These are phyloP conservation scores for Prunus dulcis DNA, from an alignment of 306 rosid species.

Conservation along the genomic window DNA sequence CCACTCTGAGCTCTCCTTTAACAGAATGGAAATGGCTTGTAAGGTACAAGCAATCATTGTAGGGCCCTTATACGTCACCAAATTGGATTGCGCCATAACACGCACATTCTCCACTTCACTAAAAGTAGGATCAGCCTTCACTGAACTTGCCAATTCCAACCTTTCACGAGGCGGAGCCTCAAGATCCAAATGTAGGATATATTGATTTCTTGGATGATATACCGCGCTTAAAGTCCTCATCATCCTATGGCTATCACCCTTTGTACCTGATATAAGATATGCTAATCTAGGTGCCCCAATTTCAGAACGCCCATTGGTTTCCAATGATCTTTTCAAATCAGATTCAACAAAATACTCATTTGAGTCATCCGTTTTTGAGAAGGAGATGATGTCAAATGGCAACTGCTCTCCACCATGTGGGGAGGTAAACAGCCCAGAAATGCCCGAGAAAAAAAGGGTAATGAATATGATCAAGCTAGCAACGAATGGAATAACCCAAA, in stretches of 20 bases:
- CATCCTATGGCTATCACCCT: slow-evolving; percentile 94
- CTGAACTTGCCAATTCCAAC: slow-evolving; percentile 78
- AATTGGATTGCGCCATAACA: slow-evolving; percentile 73
- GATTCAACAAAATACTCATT: slow-evolving; percentile 68
- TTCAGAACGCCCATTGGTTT: slow-evolving; percentile 21
- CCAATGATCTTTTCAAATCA: slow-evolving; percentile 46
- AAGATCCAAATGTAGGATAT: slow-evolving; percentile 88
- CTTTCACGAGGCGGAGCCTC: slow-evolving; percentile 99
- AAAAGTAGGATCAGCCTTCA: slow-evolving; percentile 77
- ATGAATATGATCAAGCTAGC: slow-evolving; percentile 70
- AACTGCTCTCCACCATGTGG: slow-evolving; percentile 51
- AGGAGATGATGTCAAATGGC: slow-evolving; percentile 52
- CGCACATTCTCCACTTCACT: slow-evolving; percentile 84
- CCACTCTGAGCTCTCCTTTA: slow-evolving; percentile 74
- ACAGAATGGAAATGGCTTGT: slow-evolving; percentile 85
- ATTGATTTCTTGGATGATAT: slow-evolving; percentile 90
- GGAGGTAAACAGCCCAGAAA: slow-evolving; percentile 50
- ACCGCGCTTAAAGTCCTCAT: slow-evolving; percentile 92
- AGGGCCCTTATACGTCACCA: slow-evolving; percentile 98
- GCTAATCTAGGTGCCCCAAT: slow-evolving; percentile 72
- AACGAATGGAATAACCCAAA: slow-evolving; percentile 82
- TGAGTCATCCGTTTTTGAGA: slow-evolving; percentile 51
- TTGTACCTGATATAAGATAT: slow-evolving; percentile 92
- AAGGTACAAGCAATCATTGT: slow-evolving; percentile 97
- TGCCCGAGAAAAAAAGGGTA: slow-evolving; percentile 59